Base-by-base conservation (phyloP, 306 rosid species). In the Gastrolobium bilobum region DNA sequence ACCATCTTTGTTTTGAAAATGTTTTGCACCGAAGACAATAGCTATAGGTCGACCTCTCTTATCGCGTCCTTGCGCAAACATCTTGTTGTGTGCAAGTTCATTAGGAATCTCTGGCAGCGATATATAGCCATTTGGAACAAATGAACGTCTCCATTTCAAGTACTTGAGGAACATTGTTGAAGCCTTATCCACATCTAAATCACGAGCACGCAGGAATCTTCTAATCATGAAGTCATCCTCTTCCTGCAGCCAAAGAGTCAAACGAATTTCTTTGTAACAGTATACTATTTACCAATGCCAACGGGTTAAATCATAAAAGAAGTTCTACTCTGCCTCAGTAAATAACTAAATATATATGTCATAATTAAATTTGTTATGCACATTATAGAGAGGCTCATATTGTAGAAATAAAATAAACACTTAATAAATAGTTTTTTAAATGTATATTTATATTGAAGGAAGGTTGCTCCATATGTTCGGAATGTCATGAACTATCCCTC, bases 151-250 rank as follows among this genome's bases (percentile, higher is more conserved):
- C 92, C 94, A 90, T 73, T 86, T 83, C 85, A 83, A 73, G 84
- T 78, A 88, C 40, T 90, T 87, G 9, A 90, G 80, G 79, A 88
- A 67, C 84, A 88, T 81, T 38, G 81, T 26, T 0, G 88, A 83
- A 54, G 87, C 91, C 31, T 81, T 84, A 30, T 85, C 87, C 20
- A 88, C 64, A 37, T 90, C 75, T 31, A 85, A 74, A 56, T 83
- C 84, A 26, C 91, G 91, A 62, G 94, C 92, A 3, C 81, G 82
- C 53, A 90, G 39, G 73, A 90, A 83, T 79, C 92, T 88, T 77
- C 91, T 85, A 8, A 90, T 37, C 70, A 40, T 76, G 7, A 64
- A 76, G 44, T 90, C 89, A 85, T 90, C 89, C 50, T 81, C 84
- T 76, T 37, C 88, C 94, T 90, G 78, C 79, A 68, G 13, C 68